phyloP scores from a whole-genome alignment of 768 basidiomycete genomes.

The Lentinula edodes region DNA sequence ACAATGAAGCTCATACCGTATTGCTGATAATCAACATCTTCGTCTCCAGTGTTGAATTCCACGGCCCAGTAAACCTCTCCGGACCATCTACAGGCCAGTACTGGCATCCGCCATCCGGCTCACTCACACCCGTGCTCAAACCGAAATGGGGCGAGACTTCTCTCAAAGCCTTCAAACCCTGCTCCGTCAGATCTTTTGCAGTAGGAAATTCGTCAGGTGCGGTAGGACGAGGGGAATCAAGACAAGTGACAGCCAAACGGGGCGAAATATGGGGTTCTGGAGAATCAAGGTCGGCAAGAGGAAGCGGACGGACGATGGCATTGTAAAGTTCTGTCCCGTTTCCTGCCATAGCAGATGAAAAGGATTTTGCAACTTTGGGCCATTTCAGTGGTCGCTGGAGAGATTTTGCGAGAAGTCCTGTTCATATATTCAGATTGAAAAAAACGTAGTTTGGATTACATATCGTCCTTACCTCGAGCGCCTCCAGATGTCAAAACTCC shows the following conservation, averaged over 20 bases:
- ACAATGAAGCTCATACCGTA: slow-evolving; percentile 13
- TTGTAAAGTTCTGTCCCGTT: slow-evolving; percentile 17
- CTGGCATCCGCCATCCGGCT: slow-evolving; percentile 19
- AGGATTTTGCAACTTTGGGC: slow-evolving; percentile 10
- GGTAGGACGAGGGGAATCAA: slow-evolving; percentile 15
- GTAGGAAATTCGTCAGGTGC: slow-evolving; percentile 4
- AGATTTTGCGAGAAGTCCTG: slow-evolving; percentile 11
- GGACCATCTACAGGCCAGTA: slow-evolving; percentile 18
- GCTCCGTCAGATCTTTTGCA: slow-evolving; percentile 10
- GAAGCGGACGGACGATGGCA: not conserved
- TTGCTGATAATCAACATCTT: slow-evolving; percentile 24
- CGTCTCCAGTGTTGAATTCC: slow-evolving; percentile 20
- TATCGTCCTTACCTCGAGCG: slow-evolving; percentile 10
- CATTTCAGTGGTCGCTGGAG: slow-evolving; percentile 14
- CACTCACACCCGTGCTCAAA: slow-evolving; percentile 12
- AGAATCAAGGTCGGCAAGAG: not conserved
- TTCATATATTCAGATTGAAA: not conserved
- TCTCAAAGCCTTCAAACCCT: slow-evolving; percentile 5
- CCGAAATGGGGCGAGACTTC: slow-evolving; percentile 19
- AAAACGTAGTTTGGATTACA: too few relatives aligned
- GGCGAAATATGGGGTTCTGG: slow-evolving; percentile 3
- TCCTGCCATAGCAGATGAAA: slow-evolving; percentile 14
- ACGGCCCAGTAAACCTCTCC: slow-evolving; percentile 21
- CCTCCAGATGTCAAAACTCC: slow-evolving; percentile 18
- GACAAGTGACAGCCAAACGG: slow-evolving; percentile 17